Evolutionary conservation across 768 basidiomycete species (phyloP), one percentile per base, ranked within the genome.

Genomic region (Naematelia encephala): DNA sequence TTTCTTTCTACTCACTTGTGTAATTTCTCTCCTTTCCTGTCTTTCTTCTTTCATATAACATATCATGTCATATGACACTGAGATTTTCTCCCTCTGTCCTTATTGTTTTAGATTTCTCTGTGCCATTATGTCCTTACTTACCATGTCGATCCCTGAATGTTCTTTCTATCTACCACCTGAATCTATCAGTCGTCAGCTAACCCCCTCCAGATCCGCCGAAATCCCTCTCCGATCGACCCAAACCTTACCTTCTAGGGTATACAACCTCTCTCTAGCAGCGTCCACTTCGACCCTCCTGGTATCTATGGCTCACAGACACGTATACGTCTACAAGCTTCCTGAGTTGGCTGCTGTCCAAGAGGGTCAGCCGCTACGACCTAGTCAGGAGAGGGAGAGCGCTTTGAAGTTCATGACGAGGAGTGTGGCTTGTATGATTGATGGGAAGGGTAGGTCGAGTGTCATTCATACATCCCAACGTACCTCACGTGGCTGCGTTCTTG

Each of bases 391-490:
- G 62, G 96, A 97, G 79, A 91, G 90, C 74, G 91, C 90, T 64
- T 78, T 99, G 60, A 96, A 96, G 77, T 97, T 89, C 74, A 88
- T 96, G 88, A 97, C 93, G 42, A 80, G 91, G 58, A 87, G 87
- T 48, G 77, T 99, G 54, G 90, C 88, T 13, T 91, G 90, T 72
- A 98, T 98, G 93, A 82, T 84, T 1, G 89, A 90, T 74, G 92
- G 93, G 1, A 84, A 91, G 79, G 93, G 92, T 89, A 62, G 43
- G 82, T 69, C 5, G 4, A 52, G 16, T 51, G n/a, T n/a, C n/a
- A n/a, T n/a, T n/a, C n/a, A n/a, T n/a, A n/a, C n/a, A n/a, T n/a
- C n/a, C n/a, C n/a, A n/a, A n/a, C n/a, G n/a, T n/a, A n/a, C n/a
- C n/a, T n/a, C n/a, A n/a, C n/a, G n/a, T n/a, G n/a, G n/a, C n/a